Evolutionary conservation across 1,284 basidiomycete genomes (phyloP).

Genomic region (Cutaneotrichosporon dermatis): DNA sequence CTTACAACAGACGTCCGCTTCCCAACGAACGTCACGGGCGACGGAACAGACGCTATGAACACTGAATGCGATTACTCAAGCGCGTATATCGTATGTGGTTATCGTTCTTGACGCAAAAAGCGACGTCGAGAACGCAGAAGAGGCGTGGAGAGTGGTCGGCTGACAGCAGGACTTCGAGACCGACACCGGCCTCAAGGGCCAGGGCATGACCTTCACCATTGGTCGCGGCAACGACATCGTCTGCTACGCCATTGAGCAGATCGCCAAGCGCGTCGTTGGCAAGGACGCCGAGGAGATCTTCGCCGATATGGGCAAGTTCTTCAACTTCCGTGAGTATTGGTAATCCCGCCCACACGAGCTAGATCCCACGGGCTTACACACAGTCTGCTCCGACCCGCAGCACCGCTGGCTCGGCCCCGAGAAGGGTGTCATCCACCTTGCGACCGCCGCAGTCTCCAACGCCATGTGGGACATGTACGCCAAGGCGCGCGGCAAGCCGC

Average conservation of each 20-base stretch:
- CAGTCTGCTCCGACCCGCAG: conserved; percentile 76
- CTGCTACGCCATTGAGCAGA: conserved; percentile 70
- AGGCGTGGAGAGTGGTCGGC: too few relatives aligned
- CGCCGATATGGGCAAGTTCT: conserved; percentile 69
- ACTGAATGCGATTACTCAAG: conserved; percentile 92
- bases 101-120: too few relatives aligned
- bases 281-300: conserved; percentile 79
- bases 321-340: conserved; percentile 42
- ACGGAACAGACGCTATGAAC: conserved; percentile 90
- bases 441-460: conserved; percentile 55
- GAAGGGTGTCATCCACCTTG: conserved; percentile 55
- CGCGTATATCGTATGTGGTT: conserved; percentile 64
- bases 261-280: conserved; percentile 76
- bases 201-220: conserved; percentile 97
- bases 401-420: conserved; percentile 68
- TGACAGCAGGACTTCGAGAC: conserved; percentile 55
- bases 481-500: conserved; percentile 53
- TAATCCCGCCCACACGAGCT: too few relatives aligned
- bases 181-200: conserved; percentile 62
- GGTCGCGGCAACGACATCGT: conserved; percentile 93
- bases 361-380: not conserved
- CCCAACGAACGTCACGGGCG: conserved; percentile 71
- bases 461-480: conserved; percentile 54
- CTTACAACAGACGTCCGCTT: conserved; percentile 65
- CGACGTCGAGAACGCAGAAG: too few relatives aligned